Percentiles rank a stretch among this genome's conserved stretches.
phyloP scores from a whole-genome alignment of 164 flowering plant genomes.

The Annona squamosa region DNA sequence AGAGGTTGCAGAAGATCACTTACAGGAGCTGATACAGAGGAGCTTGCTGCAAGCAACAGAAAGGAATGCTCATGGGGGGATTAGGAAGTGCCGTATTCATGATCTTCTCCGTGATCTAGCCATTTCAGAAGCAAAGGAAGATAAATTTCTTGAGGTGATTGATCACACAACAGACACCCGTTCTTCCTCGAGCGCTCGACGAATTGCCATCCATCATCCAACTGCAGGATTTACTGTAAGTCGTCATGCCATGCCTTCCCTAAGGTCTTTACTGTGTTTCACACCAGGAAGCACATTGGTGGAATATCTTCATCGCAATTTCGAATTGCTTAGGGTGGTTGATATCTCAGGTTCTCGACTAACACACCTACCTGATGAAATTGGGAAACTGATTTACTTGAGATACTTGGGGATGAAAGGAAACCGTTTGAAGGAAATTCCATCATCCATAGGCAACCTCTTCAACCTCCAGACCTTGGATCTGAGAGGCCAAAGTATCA shows the following conservation, averaged over 20 bases:
- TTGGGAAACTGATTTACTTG: not conserved
- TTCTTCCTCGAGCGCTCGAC: not conserved
- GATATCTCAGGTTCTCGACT: not conserved
- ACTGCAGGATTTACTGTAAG: too few species aligned
- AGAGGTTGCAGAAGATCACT: constrained; percentile 2
- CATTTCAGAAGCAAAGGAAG: constrained; percentile 1
- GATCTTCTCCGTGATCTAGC: not conserved
- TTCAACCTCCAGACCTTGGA: not conserved
- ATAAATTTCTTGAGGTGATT: not conserved
- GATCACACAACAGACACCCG: not conserved
- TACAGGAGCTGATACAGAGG: not conserved
- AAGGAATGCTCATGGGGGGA: not conserved
- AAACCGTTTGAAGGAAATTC: not conserved
- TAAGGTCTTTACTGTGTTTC: not conserved
- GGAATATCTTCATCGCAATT: not conserved
- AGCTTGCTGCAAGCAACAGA: constrained; percentile 4
- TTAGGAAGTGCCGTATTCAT: not conserved
- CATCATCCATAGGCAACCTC: not conserved
- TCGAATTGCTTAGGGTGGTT: not conserved
- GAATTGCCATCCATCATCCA: not conserved
- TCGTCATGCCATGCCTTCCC: not conserved
- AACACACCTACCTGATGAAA: not conserved
- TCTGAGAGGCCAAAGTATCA: not conserved
- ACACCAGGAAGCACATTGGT: not conserved
- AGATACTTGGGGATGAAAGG: not conserved